These are phyloP conservation scores for Penicillium canariense DNA, from an alignment of 495 filamentous ascomycete species.

Conservation along the genomic window DNA sequence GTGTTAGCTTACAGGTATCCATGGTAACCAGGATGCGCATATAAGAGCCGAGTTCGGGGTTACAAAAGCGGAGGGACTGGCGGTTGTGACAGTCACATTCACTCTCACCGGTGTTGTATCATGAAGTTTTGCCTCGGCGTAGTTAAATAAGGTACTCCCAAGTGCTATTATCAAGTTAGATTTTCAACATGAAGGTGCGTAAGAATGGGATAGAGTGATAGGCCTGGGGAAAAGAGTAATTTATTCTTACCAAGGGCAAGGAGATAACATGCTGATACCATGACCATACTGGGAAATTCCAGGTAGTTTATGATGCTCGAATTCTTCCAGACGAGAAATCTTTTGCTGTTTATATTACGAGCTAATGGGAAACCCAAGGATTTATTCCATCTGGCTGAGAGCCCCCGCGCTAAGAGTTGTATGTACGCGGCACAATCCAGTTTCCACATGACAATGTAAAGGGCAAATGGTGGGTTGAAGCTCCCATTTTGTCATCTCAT, in stretches of 20 bases:
- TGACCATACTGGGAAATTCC: conserved; percentile 10
- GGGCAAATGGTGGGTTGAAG: not conserved
- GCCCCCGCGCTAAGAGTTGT: not conserved
- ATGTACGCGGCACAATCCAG: not conserved
- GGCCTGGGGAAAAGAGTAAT: not conserved
- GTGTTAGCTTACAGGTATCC: conserved; percentile 19
- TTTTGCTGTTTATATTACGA: not conserved
- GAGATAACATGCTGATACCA: not conserved
- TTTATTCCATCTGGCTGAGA: not conserved
- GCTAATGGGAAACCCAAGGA: not conserved
- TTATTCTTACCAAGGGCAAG: conserved; percentile 4
- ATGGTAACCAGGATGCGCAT: conserved; percentile 14
- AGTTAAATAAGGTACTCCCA: not conserved
- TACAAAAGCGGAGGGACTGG: conserved; percentile 5
- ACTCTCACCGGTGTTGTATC: not conserved
- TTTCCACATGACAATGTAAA: conserved; percentile 15
- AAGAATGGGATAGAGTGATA: not conserved
- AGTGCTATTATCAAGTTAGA: not conserved
- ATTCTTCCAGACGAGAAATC: conserved; percentile 1
- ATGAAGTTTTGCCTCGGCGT: conserved; percentile 10
- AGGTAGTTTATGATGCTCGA: not conserved
- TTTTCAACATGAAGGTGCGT: not conserved
- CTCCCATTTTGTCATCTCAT: not conserved
- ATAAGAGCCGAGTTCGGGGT: not conserved
- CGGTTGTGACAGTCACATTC: conserved; percentile 3